Conservation (phyloP, 306 rosid genomes). For the Rubus idaeus region DNA sequence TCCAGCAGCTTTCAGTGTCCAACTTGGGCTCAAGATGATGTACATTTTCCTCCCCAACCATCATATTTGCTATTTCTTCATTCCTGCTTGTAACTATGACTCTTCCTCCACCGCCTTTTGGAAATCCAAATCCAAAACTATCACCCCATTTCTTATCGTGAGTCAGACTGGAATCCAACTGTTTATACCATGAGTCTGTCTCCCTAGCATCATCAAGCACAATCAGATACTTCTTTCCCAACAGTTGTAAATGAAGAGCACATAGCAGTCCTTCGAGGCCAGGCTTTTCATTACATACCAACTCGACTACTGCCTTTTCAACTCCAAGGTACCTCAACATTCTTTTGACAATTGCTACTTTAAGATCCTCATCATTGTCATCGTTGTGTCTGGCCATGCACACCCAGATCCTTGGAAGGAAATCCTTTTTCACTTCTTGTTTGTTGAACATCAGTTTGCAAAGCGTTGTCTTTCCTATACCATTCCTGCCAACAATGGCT, state of each 20-base stretch:
- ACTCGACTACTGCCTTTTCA: not conserved
- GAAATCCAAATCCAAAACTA: constrained; percentile 13
- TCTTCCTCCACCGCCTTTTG: constrained; percentile 27
- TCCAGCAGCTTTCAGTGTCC: constrained; percentile 18
- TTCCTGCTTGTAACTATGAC: constrained; percentile 29
- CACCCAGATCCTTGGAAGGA: constrained; percentile 33
- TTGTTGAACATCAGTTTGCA: constrained; percentile 10
- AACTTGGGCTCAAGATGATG: constrained; percentile 15
- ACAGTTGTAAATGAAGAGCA: constrained; percentile 20
- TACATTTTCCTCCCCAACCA: constrained; percentile 24
- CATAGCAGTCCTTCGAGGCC: constrained; percentile 10
- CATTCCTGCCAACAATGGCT: constrained; percentile 18
- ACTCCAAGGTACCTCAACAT: constrained; percentile 24
- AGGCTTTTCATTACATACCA: not conserved
- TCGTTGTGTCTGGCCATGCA: constrained; percentile 12
- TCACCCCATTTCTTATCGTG: constrained; percentile 4
- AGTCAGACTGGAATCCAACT: not conserved
- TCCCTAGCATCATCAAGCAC: constrained; percentile 32
- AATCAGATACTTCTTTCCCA: constrained; percentile 24
- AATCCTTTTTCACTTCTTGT: constrained; percentile 16
- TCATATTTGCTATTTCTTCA: not conserved
- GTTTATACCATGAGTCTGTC: not conserved
- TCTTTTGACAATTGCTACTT: constrained; percentile 6
- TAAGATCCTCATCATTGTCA: not conserved
- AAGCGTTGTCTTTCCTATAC: constrained; percentile 27